Percentiles rank a stretch among this genome's conserved stretches.
Conservation (phyloP, 2,329 filamentous ascomycete species). For the Hypoxylon sp. region DNA sequence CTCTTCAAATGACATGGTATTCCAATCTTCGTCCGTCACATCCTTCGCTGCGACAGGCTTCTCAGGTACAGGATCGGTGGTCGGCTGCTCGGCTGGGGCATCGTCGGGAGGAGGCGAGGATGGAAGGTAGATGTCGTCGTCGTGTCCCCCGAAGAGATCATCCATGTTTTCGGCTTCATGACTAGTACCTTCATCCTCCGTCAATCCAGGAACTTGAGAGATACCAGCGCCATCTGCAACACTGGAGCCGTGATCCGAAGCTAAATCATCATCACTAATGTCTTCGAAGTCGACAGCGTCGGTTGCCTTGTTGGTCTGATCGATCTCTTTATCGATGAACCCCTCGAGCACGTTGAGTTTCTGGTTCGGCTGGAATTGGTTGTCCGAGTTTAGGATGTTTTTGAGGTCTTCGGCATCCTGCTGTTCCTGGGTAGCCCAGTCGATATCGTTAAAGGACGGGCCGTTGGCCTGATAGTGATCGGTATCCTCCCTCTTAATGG, state of each 20-base stretch:
- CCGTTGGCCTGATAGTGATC: slow-evolving; percentile 40
- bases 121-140: slow-evolving; percentile 55
- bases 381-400: slow-evolving; percentile 62
- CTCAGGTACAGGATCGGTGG: slow-evolving; percentile 20
- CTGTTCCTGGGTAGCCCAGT: slow-evolving; percentile 48
- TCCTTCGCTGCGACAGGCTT: slow-evolving; percentile 32
- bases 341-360: slow-evolving; percentile 55
- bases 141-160: slow-evolving; percentile 74
- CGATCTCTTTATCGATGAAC: slow-evolving; percentile 59
- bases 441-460: slow-evolving; percentile 41
- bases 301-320: slow-evolving; percentile 83
- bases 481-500: slow-evolving; percentile 47
- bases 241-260: slow-evolving; percentile 70
- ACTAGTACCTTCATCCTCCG: slow-evolving; percentile 70
- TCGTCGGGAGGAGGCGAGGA: slow-evolving; percentile 59
- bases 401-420: slow-evolving; percentile 54
- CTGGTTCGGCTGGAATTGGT: slow-evolving; percentile 59
- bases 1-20: slow-evolving; percentile 54
- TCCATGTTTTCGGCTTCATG: slow-evolving; percentile 67
- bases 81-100: slow-evolving; percentile 18
- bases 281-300: slow-evolving; percentile 93
- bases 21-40: slow-evolving; percentile 52
- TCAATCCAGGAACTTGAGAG: slow-evolving; percentile 64
- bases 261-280: slow-evolving; percentile 90
- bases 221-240: slow-evolving; percentile 51